Evolutionary conservation across 257 asterid genomes (phyloP).

Genomic region (Ophiorrhiza pumila): DNA sequence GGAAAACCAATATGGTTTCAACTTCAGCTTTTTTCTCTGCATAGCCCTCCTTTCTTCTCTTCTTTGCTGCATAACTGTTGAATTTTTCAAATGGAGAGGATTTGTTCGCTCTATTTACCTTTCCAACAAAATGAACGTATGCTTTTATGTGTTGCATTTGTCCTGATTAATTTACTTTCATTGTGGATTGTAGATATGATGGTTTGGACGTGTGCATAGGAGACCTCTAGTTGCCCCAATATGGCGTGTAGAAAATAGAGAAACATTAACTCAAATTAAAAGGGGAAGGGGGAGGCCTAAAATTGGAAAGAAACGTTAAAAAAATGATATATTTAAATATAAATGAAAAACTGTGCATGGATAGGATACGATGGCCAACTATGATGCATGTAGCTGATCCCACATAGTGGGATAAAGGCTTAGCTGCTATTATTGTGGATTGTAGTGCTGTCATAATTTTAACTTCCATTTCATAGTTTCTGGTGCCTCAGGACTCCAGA

Average conservation of each 20-base stretch:
- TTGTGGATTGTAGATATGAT: background rate
- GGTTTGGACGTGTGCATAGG: no score
- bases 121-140: background rate
- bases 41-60: background rate
- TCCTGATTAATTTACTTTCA: background rate
- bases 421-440: background rate
- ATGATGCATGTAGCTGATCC: no score
- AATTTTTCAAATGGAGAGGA: background rate
- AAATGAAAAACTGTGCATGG: no score
- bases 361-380: no score
- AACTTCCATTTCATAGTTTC: background rate
- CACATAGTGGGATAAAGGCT: no score
- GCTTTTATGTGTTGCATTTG: background rate
- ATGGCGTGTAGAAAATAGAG: no score
- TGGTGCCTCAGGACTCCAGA: background rate
- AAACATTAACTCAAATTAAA: no score
- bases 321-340: no score
- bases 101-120: background rate
- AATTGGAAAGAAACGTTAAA: no score
- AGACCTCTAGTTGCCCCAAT: no score
- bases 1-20: background rate
- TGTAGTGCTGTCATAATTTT: background rate
- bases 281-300: no score
- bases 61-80: background rate
- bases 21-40: background rate